Evolutionary conservation across 2,329 filamentous ascomycete species (phyloP), one percentile per base, ranked within the genome.

Genomic region (Ceratocystis harringtonii): DNA sequence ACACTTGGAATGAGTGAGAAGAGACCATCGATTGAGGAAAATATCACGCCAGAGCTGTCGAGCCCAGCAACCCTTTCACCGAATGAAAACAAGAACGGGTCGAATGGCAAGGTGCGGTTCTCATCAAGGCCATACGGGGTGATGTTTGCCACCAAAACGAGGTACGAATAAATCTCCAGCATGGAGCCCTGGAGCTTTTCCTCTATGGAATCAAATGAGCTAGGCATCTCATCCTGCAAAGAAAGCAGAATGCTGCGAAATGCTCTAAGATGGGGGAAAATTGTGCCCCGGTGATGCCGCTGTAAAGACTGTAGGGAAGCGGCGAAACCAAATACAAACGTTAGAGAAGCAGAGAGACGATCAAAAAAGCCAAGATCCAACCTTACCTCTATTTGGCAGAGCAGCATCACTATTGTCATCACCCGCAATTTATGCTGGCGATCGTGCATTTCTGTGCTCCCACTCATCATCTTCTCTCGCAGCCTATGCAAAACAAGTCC

Each of bases 151-250:
- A 67, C 66, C 12, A 67, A 50, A 58, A 67, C 63, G 17, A 67
- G 66, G 52, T 67, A 67, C 8, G 66, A 67, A 25, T 67, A 67
- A 45, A 67, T 67, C n/a, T 67, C 66, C 25, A 67, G 58, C 66
- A 67, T 67, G 12, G 66, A 60, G 28, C 66, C 66, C 43, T 67
- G 66, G 5, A 67, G 63, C 41, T 67, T 67, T 45, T 67, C 66
- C 7, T 67, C 66, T 8, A 67, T 55, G 1, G 66, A 67, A 19
- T 62, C 61, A 22, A 67, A 67, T 25, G 66, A 65, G 36, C 57
- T 65, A 4, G 66, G 66, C 66, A 67, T 67, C 15, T 67, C 66
- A n/a, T 67, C 62, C 48, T 67, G 62, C 58, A 67, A 32, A 28
- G 66, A 67, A 12, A 67, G 45, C 5, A 67, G 48, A 10, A 67